These are phyloP conservation scores for Corchorus capsularis DNA, from an alignment of 345 rosid species.

Conservation along the genomic window DNA sequence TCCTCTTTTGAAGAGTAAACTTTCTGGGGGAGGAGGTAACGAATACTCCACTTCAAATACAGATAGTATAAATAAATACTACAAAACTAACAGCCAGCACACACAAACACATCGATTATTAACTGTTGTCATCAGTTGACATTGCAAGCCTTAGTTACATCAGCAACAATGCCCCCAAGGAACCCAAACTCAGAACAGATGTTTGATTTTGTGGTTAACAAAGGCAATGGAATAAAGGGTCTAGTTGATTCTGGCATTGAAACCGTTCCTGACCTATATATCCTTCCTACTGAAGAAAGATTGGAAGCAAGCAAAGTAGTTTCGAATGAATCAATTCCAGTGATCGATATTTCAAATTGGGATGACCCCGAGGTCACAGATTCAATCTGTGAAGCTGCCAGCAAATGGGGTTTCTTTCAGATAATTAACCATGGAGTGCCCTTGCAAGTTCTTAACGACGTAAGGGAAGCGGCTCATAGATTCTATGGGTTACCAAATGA, in stretches of 20 bases:
- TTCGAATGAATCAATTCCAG: slow-evolving; percentile 4
- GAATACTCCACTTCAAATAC: too few relatives aligned
- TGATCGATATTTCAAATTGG: slow-evolving; percentile 28
- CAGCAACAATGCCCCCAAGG: neutral
- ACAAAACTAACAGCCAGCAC: too few relatives aligned
- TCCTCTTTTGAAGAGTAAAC: too few relatives aligned
- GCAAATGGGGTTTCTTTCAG: slow-evolving; percentile 36
- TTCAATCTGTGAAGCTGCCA: slow-evolving; percentile 28
- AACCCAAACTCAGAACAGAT: neutral
- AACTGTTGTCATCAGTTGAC: neutral
- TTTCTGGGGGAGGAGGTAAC: too few relatives aligned
- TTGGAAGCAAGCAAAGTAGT: slow-evolving; percentile 11
- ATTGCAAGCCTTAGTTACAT: neutral
- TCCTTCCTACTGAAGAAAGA: slow-evolving; percentile 18
- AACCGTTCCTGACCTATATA: slow-evolving; percentile 23
- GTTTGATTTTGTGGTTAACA: slow-evolving; percentile 24
- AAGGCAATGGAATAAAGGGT: slow-evolving; percentile 34
- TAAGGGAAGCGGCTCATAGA: slow-evolving; percentile 27
- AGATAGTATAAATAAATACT: too few relatives aligned
- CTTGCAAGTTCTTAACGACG: slow-evolving; percentile 12
- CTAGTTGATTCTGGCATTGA: slow-evolving; percentile 25
- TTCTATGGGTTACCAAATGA: slow-evolving; percentile 27
- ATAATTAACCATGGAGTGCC: slow-evolving; percentile 37
- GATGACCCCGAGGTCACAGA: slow-evolving; percentile 12
- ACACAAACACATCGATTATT: neutral